phyloP scores from a whole-genome alignment of 495 filamentous ascomycete genomes.

The Pseudevernia furfuracea region DNA sequence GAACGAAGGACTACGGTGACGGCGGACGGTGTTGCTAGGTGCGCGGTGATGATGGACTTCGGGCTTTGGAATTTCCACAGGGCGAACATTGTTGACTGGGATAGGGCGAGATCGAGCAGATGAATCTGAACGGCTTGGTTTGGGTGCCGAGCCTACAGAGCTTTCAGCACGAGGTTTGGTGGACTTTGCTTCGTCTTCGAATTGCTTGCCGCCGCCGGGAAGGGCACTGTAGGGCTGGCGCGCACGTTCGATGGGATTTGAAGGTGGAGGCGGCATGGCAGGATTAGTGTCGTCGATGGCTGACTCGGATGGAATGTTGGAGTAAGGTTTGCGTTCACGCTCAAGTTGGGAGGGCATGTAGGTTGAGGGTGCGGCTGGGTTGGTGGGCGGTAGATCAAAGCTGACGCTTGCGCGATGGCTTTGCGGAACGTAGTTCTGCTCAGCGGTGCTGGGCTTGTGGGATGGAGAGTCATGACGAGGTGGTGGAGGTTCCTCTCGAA shows the following conservation, averaged over 20 bases:
- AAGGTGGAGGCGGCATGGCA: conserved; percentile 24
- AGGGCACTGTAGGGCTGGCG: conserved; percentile 53
- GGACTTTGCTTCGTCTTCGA: conserved; percentile 35
- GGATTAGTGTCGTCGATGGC: conserved; percentile 45
- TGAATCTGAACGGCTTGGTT: conserved; percentile 18
- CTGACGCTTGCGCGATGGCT: conserved; percentile 23
- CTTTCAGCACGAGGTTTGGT: conserved; percentile 22
- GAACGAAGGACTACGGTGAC: conserved; percentile 27
- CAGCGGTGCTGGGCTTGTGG: conserved; percentile 20
- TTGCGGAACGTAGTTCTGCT: conserved; percentile 23
- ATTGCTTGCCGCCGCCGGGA: conserved; percentile 49
- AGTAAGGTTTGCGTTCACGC: conserved; percentile 46
- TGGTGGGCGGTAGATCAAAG: conserved; percentile 21
- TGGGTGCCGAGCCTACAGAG: conserved; percentile 12
- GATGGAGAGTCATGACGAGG: conserved; percentile 21
- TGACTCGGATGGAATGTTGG: conserved; percentile 31
- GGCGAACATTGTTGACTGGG: conserved; percentile 9
- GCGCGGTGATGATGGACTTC: conserved; percentile 25
- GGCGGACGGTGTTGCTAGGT: conserved; percentile 17
- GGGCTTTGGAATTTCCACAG: conserved; percentile 23
- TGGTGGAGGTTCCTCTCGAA: conserved; percentile 22
- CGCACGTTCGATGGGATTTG: conserved; percentile 47
- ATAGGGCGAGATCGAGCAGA: conserved; percentile 20
- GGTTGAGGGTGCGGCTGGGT: conserved; percentile 21
- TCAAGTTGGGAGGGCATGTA: conserved; percentile 36